Conservation (phyloP, 441 rosid species). For the Arabidopsis lyrata region DNA sequence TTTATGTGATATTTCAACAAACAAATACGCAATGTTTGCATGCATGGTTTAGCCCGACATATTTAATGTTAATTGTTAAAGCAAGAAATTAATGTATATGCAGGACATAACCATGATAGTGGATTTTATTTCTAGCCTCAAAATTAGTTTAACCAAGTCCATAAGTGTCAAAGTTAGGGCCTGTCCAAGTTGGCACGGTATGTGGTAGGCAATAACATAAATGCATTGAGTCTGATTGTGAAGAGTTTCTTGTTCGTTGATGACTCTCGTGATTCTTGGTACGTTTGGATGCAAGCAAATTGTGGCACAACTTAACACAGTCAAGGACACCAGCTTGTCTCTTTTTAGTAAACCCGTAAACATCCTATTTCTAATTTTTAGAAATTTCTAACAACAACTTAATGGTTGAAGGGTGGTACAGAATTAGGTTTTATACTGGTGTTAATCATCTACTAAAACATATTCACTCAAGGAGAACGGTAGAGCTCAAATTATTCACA, state of each 20-base stretch:
- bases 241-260: constrained; percentile 2
- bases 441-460: background rate
- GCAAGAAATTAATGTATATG: background rate
- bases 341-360: background rate
- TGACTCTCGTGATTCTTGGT: background rate
- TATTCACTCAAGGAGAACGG: background rate
- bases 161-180: background rate
- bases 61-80: background rate
- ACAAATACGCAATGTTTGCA: background rate
- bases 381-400: background rate
- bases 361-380: background rate
- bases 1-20: too few relatives aligned
- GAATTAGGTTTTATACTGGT: background rate
- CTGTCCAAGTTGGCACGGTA: background rate
- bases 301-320: constrained; percentile 21
- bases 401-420: background rate
- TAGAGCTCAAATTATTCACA: background rate
- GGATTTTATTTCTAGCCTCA: background rate
- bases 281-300: background rate
- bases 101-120: background rate
- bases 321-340: constrained; percentile 21
- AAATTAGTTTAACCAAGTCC: background rate
- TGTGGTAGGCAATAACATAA: constrained; percentile 8
- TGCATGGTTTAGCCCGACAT: background rate
- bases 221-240: constrained; percentile 1